Conservation (phyloP, 2,329 filamentous ascomycete genomes). For the Diaporthe batatas region DNA sequence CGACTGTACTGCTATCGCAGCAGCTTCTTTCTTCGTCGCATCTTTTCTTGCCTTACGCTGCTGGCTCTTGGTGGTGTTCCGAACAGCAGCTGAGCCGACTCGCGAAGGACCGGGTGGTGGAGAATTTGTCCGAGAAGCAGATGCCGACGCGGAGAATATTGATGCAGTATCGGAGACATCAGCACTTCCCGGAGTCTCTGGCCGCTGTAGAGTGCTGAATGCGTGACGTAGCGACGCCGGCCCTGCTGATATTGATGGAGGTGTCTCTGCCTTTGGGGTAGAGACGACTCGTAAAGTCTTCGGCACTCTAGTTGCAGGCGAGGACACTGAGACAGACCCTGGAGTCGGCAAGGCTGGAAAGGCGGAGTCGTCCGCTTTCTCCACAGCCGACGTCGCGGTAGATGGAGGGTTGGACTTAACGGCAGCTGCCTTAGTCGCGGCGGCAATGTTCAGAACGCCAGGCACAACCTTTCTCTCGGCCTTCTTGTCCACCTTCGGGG, state of each 20-base stretch:
- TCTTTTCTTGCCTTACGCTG: slow-evolving; percentile 82
- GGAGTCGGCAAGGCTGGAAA: slow-evolving; percentile 66
- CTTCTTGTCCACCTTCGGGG: slow-evolving; percentile 47
- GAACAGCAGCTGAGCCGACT: slow-evolving; percentile 77
- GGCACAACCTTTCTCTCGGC: slow-evolving; percentile 55
- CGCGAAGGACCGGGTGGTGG: slow-evolving; percentile 70
- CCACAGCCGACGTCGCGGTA: slow-evolving; percentile 47
- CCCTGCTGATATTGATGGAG: slow-evolving; percentile 50
- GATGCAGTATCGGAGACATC: slow-evolving; percentile 85
- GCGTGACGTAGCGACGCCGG: slow-evolving; percentile 61
- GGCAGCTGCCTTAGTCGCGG: slow-evolving; percentile 57
- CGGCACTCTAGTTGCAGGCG: slow-evolving; percentile 66
- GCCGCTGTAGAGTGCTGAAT: slow-evolving; percentile 60
- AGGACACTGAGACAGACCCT: slow-evolving; percentile 63
- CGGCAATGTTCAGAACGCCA: slow-evolving; percentile 63
- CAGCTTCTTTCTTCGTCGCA: slow-evolving; percentile 73
- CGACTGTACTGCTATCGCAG: slow-evolving; percentile 62
- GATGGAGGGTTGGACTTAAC: slow-evolving; percentile 51
- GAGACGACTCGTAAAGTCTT: slow-evolving; percentile 80
- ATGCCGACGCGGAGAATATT: slow-evolving; percentile 78
- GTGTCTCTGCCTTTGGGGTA: slow-evolving; percentile 72
- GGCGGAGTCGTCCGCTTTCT: slow-evolving; percentile 55
- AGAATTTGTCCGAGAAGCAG: slow-evolving; percentile 76
- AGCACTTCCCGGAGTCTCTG: slow-evolving; percentile 77
- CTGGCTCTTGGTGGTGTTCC: slow-evolving; percentile 81